phyloP scores from a whole-genome alignment of 169 alveolate species.

The Plasmodium falciparum region DNA sequence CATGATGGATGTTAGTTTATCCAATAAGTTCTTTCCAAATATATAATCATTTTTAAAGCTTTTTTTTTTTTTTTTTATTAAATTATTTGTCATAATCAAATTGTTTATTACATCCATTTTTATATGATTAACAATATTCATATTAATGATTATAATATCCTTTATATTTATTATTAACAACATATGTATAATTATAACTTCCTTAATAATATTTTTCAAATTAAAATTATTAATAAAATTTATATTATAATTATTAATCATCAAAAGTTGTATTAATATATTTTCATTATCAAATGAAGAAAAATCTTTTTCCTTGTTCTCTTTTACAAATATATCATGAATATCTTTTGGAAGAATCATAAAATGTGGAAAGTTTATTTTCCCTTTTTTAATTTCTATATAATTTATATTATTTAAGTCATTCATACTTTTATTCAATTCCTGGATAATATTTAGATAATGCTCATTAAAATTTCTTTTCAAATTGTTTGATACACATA shows the following conservation, averaged over 20 bases:
- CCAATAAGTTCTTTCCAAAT: too few species aligned
- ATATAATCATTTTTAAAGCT: too few species aligned
- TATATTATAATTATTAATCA: slow-evolving; percentile 5
- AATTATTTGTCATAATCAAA: slow-evolving; percentile 29
- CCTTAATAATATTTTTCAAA: slow-evolving; percentile 11
- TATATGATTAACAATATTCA: slow-evolving; percentile 24
- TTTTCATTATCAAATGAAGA: too few species aligned
- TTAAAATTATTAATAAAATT: slow-evolving; percentile 36
- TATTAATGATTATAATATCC: slow-evolving; percentile 21
- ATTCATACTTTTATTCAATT: slow-evolving; percentile 1
- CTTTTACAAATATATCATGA: not conserved
- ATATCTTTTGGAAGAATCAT: not conserved
- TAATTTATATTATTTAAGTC: not conserved
- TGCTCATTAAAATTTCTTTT: not conserved
- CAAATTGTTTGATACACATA: slow-evolving; percentile 5
- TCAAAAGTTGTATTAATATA: not conserved
- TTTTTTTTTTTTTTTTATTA: not conserved
- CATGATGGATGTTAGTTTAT: not conserved
- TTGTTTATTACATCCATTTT: slow-evolving; percentile 22
- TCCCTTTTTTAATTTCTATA: slow-evolving; percentile 1
- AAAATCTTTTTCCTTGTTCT: too few species aligned
- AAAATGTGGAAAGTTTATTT: too few species aligned
- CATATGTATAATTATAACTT: slow-evolving; percentile 3
- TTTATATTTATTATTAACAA: slow-evolving; percentile 24
- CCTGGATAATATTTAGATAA: not conserved